Evolutionary conservation across 2,329 filamentous ascomycete genomes (phyloP), one percentile per base, ranked within the genome.

Genomic region (Colletotrichum caudatum): DNA sequence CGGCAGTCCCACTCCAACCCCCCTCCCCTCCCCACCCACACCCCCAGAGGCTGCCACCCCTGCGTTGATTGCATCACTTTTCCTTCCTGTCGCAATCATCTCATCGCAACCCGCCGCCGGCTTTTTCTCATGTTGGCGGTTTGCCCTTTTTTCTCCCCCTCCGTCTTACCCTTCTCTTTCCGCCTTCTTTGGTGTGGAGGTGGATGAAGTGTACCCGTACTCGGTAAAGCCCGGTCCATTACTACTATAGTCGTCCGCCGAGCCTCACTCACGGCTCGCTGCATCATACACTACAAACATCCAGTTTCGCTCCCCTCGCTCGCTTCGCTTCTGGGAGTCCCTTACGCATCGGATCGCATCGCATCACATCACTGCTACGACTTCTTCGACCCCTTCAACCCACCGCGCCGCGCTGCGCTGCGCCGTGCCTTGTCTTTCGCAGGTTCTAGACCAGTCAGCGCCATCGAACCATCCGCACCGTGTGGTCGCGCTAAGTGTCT

Each of bases 31-130:
- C 29, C 46, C 33, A 12, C 39, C 14, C 39, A 18, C 39, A 44
- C 41, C 39, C 11, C 39, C 39, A n/a, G 48, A 62, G 44, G 16
- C 60, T 41, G 48, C 37, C 23, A 70, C 73, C 73, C 73, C 73
- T 74, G 73, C 63, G 73, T 73, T 48, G 59, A 74, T 74, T 74
- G 73, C 73, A 74, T 74, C 73, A 74, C 73, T 64, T 53, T 68
- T 69, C 29, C 59, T 69, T 66, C 64, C 48, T 48, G 60, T 71
- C 70, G 65, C 58, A 54, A 53, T 61, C 61, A 50, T 61, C 46
- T 57, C 57, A 50, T 57, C 54, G 39, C 58, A 57, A 54, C 51
- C 41, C 68, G 64, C 64, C 39, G 50, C 50, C 57, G 46, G 46
- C 46, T 39, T 54, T 50, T 5, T 64, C 18, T 53, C 50, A 9